These are phyloP conservation scores for Mayamaea pseudoterrestris DNA, from an alignment of 108 stramenopile species.

Conservation along the genomic window DNA sequence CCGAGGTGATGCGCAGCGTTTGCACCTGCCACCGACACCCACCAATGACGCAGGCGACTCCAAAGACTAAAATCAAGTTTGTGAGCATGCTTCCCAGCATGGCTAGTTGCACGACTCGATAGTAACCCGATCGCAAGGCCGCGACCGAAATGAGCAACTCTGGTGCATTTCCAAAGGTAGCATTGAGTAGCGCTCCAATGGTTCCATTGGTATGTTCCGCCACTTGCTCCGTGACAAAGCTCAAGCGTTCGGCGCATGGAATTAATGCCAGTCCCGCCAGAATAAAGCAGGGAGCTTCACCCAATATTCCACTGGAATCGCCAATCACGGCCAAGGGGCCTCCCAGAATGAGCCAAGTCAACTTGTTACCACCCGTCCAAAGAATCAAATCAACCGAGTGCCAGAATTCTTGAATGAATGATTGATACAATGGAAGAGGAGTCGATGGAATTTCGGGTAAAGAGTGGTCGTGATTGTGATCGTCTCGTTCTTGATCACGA, in stretches of 20 bases:
- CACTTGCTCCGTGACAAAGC: constrained; percentile 89
- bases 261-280: constrained; percentile 68
- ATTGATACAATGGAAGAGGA: no score
- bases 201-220: constrained; percentile 86
- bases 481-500: no score
- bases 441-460: no score
- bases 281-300: constrained; percentile 69
- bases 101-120: constrained; percentile 82
- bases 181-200: constrained; percentile 88
- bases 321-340: constrained; percentile 84
- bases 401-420: background rate
- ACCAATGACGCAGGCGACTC: constrained; percentile 72
- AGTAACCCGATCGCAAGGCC: constrained; percentile 71
- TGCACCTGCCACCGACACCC: constrained; percentile 82
- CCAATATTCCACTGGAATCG: constrained; percentile 61
- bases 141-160: constrained; percentile 83
- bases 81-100: constrained; percentile 83
- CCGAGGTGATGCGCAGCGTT: constrained; percentile 57
- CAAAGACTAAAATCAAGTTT: constrained; percentile 85
- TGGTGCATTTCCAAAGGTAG: constrained; percentile 90
- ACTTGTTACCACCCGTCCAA: no score
- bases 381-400: no score
- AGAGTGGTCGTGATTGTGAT: no score
- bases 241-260: constrained; percentile 75
- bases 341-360: constrained; percentile 75